phyloP scores from a whole-genome alignment of 495 filamentous ascomycete species.

The Aspergillus baeticus region DNA sequence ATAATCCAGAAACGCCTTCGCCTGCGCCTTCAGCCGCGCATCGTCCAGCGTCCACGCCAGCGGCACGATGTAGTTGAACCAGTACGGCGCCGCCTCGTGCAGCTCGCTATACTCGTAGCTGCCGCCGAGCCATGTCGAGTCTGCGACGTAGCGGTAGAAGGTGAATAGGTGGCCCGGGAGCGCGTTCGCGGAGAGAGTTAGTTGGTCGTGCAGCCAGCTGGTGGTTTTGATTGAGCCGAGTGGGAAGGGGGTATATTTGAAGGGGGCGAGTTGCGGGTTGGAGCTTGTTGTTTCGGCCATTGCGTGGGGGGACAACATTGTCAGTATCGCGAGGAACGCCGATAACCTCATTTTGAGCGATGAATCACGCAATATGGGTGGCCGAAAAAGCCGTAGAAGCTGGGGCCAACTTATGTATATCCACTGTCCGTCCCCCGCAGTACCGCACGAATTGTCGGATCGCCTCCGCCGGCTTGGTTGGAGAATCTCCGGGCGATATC shows the following conservation, averaged over 20 bases:
- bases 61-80: constrained; percentile 65
- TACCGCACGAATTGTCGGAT: no score
- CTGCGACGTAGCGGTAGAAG: constrained; percentile 57
- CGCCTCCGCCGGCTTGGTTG: no score
- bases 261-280: no score
- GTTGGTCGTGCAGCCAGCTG: constrained; percentile 61
- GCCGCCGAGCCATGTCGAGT: constrained; percentile 57
- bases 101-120: constrained; percentile 56
- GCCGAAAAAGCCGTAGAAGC: no score
- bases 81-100: constrained; percentile 62
- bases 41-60: constrained; percentile 60
- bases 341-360: no score
- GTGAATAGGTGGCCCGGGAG: constrained; percentile 59
- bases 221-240: constrained; percentile 56
- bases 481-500: no score
- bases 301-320: no score
- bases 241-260: constrained; percentile 28
- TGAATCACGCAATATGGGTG: no score
- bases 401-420: no score
- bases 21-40: constrained; percentile 52
- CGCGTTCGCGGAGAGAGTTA: constrained; percentile 51
- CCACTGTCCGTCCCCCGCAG: no score
- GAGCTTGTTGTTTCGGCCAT: no score
- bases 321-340: no score
- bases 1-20: constrained; percentile 45